These are phyloP conservation scores for Cutaneotrichosporon sp. DNA, from an alignment of 1,284 basidiomycete genomes.

Conservation along the genomic window DNA sequence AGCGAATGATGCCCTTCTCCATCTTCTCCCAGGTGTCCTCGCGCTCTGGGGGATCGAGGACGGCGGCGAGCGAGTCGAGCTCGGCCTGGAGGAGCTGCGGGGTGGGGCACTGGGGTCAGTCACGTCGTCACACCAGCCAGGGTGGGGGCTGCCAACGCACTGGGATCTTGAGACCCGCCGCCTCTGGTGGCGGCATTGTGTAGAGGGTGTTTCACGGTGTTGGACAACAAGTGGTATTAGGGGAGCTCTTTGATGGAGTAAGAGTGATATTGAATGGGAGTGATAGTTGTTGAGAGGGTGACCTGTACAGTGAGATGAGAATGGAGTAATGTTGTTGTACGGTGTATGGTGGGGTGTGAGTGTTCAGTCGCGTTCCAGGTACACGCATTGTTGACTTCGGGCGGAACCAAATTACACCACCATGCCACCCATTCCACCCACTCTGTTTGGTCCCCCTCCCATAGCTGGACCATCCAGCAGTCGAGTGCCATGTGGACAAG, in stretches of 20 bases:
- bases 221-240: not conserved
- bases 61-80: conserved; percentile 40
- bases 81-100: conserved; percentile 46
- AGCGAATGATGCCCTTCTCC: conserved; percentile 49
- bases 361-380: too few relatives aligned
- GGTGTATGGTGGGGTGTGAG: too few relatives aligned
- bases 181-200: conserved; percentile 35
- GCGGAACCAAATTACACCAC: too few relatives aligned
- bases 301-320: too few relatives aligned
- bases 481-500: too few relatives aligned
- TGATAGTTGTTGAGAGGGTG: too few relatives aligned
- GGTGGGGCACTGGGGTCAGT: conserved; percentile 44
- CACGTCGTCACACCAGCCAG: not conserved
- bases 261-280: not conserved
- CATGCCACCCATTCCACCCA: too few relatives aligned
- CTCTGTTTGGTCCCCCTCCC: too few relatives aligned
- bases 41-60: conserved; percentile 49
- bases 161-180: conserved; percentile 46
- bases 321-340: too few relatives aligned
- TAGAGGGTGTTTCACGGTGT: not conserved
- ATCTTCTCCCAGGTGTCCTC: conserved; percentile 56
- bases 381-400: too few relatives aligned
- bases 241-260: not conserved
- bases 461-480: too few relatives aligned
- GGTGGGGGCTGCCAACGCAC: conserved; percentile 26